Percentiles rank a stretch among this genome's conserved stretches.
These are phyloP conservation scores for Ceratobasidium sp. DNA, from an alignment of 1,284 basidiomycete genomes.

Conservation along the genomic window DNA sequence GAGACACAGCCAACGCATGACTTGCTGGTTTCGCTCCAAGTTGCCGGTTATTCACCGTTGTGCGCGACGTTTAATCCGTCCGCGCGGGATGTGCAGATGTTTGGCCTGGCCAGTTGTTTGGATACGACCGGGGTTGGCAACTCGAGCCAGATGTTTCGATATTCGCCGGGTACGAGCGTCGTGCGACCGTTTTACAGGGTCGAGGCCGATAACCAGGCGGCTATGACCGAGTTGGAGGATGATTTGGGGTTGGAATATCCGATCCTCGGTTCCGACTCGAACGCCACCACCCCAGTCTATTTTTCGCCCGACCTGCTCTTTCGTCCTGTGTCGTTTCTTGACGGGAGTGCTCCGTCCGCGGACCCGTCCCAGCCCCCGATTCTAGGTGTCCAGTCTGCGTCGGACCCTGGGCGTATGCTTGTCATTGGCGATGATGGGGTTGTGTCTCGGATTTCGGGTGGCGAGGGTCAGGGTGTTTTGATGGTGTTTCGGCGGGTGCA, in stretches of 20 bases:
- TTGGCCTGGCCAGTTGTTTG: conserved; percentile 15
- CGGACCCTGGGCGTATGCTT: too few species aligned
- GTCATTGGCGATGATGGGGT: too few species aligned
- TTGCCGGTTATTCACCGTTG: neutral
- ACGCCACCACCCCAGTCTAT: neutral
- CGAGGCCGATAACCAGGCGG: neutral
- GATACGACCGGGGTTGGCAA: neutral
- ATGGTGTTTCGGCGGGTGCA: too few species aligned
- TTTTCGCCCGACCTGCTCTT: too few species aligned
- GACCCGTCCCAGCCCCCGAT: too few species aligned
- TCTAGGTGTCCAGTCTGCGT: too few species aligned
- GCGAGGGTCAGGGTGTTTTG: too few species aligned
- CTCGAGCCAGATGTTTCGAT: conserved; percentile 16
- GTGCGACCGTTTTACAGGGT: conserved; percentile 11
- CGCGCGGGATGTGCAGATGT: conserved; percentile 7
- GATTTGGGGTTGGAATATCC: neutral
- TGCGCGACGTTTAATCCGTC: conserved; percentile 21
- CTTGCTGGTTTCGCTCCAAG: conserved; percentile 12
- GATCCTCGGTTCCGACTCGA: neutral
- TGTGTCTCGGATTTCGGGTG: too few species aligned
- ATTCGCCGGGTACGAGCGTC: neutral
- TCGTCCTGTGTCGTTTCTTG: too few species aligned
- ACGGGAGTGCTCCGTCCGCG: too few species aligned
- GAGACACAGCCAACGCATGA: neutral
- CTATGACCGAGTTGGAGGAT: neutral